Evolutionary conservation across 139 green algal genomes (phyloP), one percentile per base, ranked within the genome.

Genomic region (Chlorella sp.): DNA sequence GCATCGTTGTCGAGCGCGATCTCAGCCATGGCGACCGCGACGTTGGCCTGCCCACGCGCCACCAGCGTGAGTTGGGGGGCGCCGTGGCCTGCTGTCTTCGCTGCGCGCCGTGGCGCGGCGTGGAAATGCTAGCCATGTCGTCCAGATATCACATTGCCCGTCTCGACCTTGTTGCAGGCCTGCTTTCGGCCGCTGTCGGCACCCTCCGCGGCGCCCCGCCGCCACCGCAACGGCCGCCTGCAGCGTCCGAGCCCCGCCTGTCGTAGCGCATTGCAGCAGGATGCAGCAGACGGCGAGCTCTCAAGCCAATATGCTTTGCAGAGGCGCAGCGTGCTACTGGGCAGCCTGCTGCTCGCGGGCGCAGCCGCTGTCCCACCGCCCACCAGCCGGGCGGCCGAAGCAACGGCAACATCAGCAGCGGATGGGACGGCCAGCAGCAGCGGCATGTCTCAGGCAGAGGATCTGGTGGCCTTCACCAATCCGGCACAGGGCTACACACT

Each of bases 401-500:
- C 85, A 40, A 28, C 40, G 4, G 34, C 0, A 40, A 34, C 53
- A 36, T 48, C 48, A 40, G 48, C 64, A 71, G 64, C 64, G 5
- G 64, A 71, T 26, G 64, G 21, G 64, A 14, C 48, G 48, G 21
- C 37, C 83, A 88, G 84, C 84, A 81, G 84, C 68, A 61, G 36
- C 83, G 12, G 21, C 53, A 22, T 7, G 21, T 39, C 21, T 69
- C 7, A 37, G 42, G 22, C 37, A 30, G 61, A 34, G 0, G 76
- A 86, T 0, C 32, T 90, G 18, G 78, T 90, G 78, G 22, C 30
- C 11, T 90, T 81, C 68, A 40, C 80, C 32, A 91, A 77, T 24
- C 60, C 66, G 9, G 7, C 32, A 0, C 80, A 89, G 39, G 64
- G 85, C 19, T 92, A 92, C 84, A 75, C 22, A 28, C 15, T 92